Conservation (phyloP, 1,139 yeast species). For the Yamadazyma trypodendri region DNA sequence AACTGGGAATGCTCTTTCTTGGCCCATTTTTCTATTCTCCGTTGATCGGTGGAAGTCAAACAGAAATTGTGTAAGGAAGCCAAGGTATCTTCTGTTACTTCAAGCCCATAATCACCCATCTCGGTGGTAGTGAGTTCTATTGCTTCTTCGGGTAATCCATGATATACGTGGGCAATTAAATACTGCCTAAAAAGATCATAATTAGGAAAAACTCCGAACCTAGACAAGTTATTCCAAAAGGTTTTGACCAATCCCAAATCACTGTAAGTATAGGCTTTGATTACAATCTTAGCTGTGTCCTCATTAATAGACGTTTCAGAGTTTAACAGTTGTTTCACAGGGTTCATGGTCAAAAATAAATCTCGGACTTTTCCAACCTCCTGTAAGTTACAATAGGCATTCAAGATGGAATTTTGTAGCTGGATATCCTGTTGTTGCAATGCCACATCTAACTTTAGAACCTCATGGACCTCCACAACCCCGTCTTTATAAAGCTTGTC, state of each 20-base stretch:
- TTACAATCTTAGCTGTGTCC: slow-evolving; percentile 69
- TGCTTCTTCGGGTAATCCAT: slow-evolving; percentile 62
- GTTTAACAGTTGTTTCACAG: slow-evolving; percentile 46
- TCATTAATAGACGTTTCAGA: slow-evolving; percentile 53
- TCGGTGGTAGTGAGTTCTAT: slow-evolving; percentile 44
- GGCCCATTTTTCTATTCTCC: slow-evolving; percentile 56
- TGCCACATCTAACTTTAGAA: slow-evolving; percentile 63
- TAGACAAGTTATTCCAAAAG: slow-evolving; percentile 63
- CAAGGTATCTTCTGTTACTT: slow-evolving; percentile 50
- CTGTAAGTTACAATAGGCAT: slow-evolving; percentile 64
- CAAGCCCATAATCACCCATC: slow-evolving; percentile 53
- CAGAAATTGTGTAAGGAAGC: slow-evolving; percentile 64
- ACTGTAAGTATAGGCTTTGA: slow-evolving; percentile 62
- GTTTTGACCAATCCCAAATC: slow-evolving; percentile 59
- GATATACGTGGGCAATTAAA: slow-evolving; percentile 71
- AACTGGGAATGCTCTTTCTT: slow-evolving; percentile 31
- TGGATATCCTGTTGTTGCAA: slow-evolving; percentile 55
- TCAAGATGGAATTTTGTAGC: slow-evolving; percentile 61
- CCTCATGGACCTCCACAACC: slow-evolving; percentile 62
- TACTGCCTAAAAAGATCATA: slow-evolving; percentile 60
- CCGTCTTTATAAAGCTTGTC: slow-evolving; percentile 63
- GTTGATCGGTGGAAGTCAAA: slow-evolving; percentile 46
- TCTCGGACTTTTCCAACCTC: slow-evolving; percentile 62
- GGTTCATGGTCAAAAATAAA: slow-evolving; percentile 57
- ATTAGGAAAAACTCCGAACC: slow-evolving; percentile 54